Percentiles rank a stretch among this genome's conserved stretches.
These are phyloP conservation scores for Parsonsia alboflavescens DNA, from an alignment of 257 asterid genomes.

Conservation along the genomic window DNA sequence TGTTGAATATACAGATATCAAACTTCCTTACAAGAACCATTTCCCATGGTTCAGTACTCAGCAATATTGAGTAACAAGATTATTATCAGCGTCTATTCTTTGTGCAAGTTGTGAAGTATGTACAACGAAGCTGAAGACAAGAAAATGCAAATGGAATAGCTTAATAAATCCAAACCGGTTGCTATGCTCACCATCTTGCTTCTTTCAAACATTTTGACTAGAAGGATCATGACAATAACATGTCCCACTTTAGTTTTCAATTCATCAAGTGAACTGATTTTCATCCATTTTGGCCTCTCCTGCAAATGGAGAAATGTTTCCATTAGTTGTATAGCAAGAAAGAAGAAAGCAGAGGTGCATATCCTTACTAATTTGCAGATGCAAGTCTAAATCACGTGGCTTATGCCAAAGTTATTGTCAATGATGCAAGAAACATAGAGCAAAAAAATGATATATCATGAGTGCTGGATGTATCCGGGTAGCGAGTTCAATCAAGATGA, in stretches of 20 bases:
- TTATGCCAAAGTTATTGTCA: not conserved
- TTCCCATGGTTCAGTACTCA: not conserved
- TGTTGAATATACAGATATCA: not conserved
- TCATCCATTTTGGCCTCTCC: slow-evolving; percentile 99
- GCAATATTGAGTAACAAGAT: not conserved
- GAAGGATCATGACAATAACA: slow-evolving; percentile 91
- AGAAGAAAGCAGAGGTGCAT: slow-evolving; percentile 1
- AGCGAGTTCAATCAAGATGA: not conserved
- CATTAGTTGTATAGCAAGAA: not conserved
- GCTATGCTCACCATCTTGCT: slow-evolving; percentile 91
- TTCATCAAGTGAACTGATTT: slow-evolving; percentile 83
- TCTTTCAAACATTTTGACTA: slow-evolving; percentile 97
- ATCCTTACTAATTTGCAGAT: not conserved
- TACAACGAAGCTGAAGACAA: slow-evolving; percentile 87
- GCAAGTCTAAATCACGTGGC: not conserved
- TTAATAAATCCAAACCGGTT: slow-evolving; percentile 74
- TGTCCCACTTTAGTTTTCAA: slow-evolving; percentile 93
- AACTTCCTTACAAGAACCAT: not conserved
- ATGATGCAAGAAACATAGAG: not conserved
- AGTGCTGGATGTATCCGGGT: not conserved
- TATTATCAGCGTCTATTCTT: slow-evolving; percentile 29
- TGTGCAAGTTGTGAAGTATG: slow-evolving; percentile 80
- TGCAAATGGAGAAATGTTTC: slow-evolving; percentile 20
- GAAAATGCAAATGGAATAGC: slow-evolving; percentile 82
- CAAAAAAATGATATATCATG: not conserved